These are phyloP conservation scores for Phialophora chinensis DNA, from an alignment of 2,329 filamentous ascomycete species.

Conservation along the genomic window DNA sequence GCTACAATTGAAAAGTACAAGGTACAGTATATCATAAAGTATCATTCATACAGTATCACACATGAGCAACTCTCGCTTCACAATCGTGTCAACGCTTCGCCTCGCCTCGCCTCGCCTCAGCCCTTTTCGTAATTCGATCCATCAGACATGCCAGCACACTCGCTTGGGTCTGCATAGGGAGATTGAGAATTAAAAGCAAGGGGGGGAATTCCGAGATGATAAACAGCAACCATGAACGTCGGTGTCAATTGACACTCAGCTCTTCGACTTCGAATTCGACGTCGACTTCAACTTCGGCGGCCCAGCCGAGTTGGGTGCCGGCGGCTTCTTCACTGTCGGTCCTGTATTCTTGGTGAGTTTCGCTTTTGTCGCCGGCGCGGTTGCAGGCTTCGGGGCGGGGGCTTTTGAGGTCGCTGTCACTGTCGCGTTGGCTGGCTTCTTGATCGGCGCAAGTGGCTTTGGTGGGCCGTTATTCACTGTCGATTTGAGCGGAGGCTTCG, in stretches of 20 bases:
- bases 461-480: neutral
- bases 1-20: neutral
- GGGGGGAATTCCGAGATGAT: neutral
- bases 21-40: neutral
- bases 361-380: neutral
- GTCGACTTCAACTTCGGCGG: constrained; percentile 5
- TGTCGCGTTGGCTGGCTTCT: neutral
- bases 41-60: neutral
- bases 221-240: neutral
- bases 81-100: too few relatives aligned
- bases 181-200: neutral
- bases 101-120: too few relatives aligned
- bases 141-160: neutral
- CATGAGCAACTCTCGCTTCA: neutral
- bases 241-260: neutral
- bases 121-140: neutral
- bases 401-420: neutral
- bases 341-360: neutral
- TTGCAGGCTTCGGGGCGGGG: neutral
- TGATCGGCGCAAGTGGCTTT: neutral
- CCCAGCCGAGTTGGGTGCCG: constrained; percentile 1
- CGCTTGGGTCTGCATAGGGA: neutral
- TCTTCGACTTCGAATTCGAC: neutral
- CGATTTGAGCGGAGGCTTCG: neutral
- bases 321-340: neutral